Base-by-base conservation (phyloP, 139 green algal genomes). In the Mesotaenium endlicherianum region DNA sequence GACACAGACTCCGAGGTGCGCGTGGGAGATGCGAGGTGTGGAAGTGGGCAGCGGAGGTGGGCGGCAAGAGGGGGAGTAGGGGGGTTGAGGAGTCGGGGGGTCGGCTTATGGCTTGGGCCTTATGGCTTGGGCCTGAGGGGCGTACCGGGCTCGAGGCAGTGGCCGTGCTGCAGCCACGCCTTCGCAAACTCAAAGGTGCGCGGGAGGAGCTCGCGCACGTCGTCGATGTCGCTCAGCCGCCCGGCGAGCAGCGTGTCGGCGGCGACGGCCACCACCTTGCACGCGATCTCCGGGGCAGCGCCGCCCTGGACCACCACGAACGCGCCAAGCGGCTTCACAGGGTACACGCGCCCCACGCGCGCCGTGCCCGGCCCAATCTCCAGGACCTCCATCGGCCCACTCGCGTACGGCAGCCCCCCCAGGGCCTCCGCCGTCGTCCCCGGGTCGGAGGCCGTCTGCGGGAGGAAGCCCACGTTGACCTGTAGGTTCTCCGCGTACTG, bases 231-330 rank as follows among this genome's bases (percentile, higher is more conserved):
- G 42, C 77, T 53, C 5, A 75, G 39, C 38, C n/a, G 11, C 8
- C 17, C 34, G 36, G 77, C 77, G 50, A 68, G 31, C 14, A n/a
- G 42, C 31, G 77, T 50, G 31, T 69, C 30, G 5, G 39, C 26
- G 11, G 64, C 55, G 8, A 83, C 42, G 6, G 77, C 58, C 30
- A 83, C 77, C 30, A 83, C 57, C 36, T 83, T 83, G 50, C 77
- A 83, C 44, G 55, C 44, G 45, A 83, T 50, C 42, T 77, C 30
- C 34, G 57, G 2, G 14, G 6, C 55, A 31, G n/a, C n/a, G n/a
- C n/a, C n/a, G n/a, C 44, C 8, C 31, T 77, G 38, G 43, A 83
- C 77, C 58, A 68, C 77, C 47, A 50, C 55, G 47, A 83, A 83
- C 16, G 58, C 31, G 14, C 36, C 77, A 0, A 83, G 16, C 16